A percentile compares a stretch with the other conserved stretches of the same genome.
Evolutionary conservation across 2,329 filamentous ascomycete genomes (phyloP).

Genomic region (Decorospora gaudefroyi): DNA sequence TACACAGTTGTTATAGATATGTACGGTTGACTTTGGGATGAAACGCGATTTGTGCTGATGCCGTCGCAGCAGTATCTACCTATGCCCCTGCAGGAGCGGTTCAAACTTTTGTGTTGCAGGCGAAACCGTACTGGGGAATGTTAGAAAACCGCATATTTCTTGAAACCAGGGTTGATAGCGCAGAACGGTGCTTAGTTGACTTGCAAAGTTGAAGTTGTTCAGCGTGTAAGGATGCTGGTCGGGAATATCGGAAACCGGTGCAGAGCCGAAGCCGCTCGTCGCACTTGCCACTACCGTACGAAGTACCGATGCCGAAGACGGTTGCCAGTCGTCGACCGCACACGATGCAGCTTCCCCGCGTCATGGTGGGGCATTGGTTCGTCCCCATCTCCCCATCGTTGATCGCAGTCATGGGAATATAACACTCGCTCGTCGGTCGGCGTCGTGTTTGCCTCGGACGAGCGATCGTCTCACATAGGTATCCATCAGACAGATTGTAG

Average conservation of each 20-base stretch:
- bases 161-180: no score
- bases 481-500: neutral
- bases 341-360: constrained; percentile 19
- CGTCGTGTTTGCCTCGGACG: neutral
- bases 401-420: constrained; percentile 7
- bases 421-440: neutral
- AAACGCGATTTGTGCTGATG: constrained; percentile 23
- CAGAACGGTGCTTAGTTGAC: no score
- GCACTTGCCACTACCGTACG: no score
- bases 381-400: neutral
- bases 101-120: neutral
- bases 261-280: constrained; percentile 1
- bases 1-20: neutral
- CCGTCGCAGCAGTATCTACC: constrained; percentile 18
- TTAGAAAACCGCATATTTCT: no score
- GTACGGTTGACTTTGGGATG: constrained; percentile 6
- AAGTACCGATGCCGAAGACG: constrained; percentile 2
- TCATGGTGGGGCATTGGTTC: constrained; percentile 21
- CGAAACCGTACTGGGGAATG: no score
- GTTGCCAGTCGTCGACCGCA: neutral
- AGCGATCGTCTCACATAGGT: neutral
- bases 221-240: no score
- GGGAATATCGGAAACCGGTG: no score
- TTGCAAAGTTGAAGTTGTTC: no score
- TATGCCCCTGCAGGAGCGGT: constrained; percentile 3